Evolutionary conservation across 1,139 yeast genomes (phyloP), one percentile per base, ranked within the genome.

Genomic region (Sugiyamaella novakii): DNA sequence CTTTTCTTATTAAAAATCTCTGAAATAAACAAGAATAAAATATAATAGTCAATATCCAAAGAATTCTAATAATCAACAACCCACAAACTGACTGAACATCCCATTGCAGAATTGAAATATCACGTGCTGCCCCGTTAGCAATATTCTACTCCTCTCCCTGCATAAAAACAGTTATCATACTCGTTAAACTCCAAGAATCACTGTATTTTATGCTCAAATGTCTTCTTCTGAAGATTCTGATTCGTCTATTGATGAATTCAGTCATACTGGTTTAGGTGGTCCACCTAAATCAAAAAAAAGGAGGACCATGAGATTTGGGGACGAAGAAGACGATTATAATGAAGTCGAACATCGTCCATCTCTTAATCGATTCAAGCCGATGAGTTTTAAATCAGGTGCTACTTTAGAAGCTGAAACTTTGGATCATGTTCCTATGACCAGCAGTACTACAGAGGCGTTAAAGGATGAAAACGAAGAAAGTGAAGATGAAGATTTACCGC

Each of bases 361-460:
- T 18, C 3, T 25, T 25, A 25, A 28, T n/a, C 35, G 36, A 18
- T 46, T 34, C 24, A 33, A 30, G 25, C 37, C 43, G 4, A 44
- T 41, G 45, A 41, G 45, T 28, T 46, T 46, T 29, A 40, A 45
- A 5, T 19, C 36, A 18, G 50, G 50, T 8, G 25, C 43, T 7
- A 31, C 33, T 2, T 12, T 45, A 12, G 41, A 28, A 7, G 24
- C 31, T 2, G 43, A 39, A 29, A 39, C 43, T 7, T 28, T 38
- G n/a, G 43, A 38, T 28, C 29, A 36, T 8, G 22, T 19, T 15
- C 34, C 43, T 5, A 38, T 38, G 34, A 31, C 34, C 3, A 22
- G 34, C 10, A 37, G 30, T 25, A n/a, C 11, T 11, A 10, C 7
- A 7, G 10, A 7, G 10, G 28, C 28, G 10, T 5, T 4, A 2